Evolutionary conservation across 2,329 filamentous ascomycete species (phyloP), one percentile per base, ranked within the genome.

Genomic region (Fusarium vanettenii): DNA sequence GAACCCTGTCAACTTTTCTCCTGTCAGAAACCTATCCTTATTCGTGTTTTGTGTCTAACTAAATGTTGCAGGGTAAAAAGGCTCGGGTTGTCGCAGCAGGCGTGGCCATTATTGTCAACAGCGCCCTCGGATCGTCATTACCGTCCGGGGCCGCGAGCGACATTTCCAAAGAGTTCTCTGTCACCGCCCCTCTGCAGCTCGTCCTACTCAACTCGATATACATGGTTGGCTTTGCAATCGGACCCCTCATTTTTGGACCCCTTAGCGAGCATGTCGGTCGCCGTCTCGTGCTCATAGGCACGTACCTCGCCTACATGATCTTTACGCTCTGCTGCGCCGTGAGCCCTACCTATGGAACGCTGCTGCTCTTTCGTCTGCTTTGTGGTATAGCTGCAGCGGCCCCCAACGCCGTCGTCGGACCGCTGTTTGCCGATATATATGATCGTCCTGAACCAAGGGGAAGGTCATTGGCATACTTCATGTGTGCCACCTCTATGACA

Each of bases 391-490:
- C 79, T 48, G 85, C 81, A 0, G 82, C 84, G 3, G 82, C 84
- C 0, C 85, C 86, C 0, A 83, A 84, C 50, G 82, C 85, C 0
- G 82, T 87, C 5, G 79, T 85, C 0, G 84, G 85, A 0, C 85
- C 88, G 2, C 72, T 87, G 0, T 86, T 84, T 71, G 84, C 85
- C 1, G 86, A 88, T 70, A 76, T 87, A 18, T 87, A 86, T 64
- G 73, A 76, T 6, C 83, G 87, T 60, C 72, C 77, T 2, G 67
- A 66, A 7, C 64, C 69, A 0, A 70, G 84, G 39, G 80, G 80
- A 7, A 79, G 83, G 31, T 85, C 84, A 0, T 72, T 82, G 56
- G 72, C 81, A 0, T 37, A 82, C 33, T 87, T 86, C 77, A 82
- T 66, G 77, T 57, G 82, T 69, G 81, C 81, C 2, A 82, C 83